Evolutionary conservation across 345 rosid species (phyloP).

Genomic region (Acer saccharum): DNA sequence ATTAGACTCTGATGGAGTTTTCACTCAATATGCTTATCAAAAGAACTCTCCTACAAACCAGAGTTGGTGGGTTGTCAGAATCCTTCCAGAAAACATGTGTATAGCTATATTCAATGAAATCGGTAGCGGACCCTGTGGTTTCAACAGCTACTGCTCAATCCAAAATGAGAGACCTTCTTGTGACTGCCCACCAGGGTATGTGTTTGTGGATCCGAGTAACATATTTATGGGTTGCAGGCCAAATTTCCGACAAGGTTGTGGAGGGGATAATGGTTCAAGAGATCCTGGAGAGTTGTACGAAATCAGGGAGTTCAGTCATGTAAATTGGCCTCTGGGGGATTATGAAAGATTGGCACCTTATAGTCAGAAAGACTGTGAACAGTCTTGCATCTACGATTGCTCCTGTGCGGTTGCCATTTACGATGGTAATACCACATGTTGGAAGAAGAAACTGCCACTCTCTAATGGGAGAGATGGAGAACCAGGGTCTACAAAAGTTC

Average conservation of each 20-base stretch:
- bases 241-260: slow-evolving; percentile 16
- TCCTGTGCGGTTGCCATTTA: slow-evolving; percentile 22
- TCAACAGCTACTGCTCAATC: slow-evolving; percentile 28
- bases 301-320: not conserved
- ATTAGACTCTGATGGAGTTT: slow-evolving; percentile 29
- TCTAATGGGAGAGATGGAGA: slow-evolving; percentile 1
- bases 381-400: slow-evolving; percentile 26
- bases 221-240: slow-evolving; percentile 19
- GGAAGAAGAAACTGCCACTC: slow-evolving; percentile 30
- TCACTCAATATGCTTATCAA: slow-evolving; percentile 21
- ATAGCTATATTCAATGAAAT: not conserved
- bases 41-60: slow-evolving; percentile 15
- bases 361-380: slow-evolving; percentile 22
- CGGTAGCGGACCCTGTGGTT: slow-evolving; percentile 34
- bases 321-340: slow-evolving; percentile 11
- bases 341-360: slow-evolving; percentile 15
- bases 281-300: slow-evolving; percentile 20
- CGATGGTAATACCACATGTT: not conserved
- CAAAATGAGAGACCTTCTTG: slow-evolving; percentile 18
- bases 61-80: not conserved
- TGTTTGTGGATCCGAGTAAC: slow-evolving; percentile 9
- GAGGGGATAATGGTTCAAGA: slow-evolving; percentile 12
- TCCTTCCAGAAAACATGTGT: slow-evolving; percentile 23
- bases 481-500: not conserved
- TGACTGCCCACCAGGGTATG: slow-evolving; percentile 28